phyloP scores from a whole-genome alignment of 2,329 filamentous ascomycete genomes.

The Fusarium buharicum region DNA sequence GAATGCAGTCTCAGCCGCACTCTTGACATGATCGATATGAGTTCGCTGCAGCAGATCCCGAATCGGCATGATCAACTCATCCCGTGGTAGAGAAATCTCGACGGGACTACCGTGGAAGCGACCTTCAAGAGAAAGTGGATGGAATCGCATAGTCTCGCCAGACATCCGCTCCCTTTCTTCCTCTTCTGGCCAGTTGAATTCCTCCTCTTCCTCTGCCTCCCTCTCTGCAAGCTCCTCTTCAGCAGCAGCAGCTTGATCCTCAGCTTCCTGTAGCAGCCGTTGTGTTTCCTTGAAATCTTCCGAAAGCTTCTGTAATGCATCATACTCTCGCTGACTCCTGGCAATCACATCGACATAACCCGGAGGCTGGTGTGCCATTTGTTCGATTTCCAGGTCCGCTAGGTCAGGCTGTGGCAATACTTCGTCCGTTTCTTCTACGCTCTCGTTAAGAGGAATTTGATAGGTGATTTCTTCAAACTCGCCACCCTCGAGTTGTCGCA shows the following conservation, averaged over 20 bases:
- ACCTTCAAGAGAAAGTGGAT: conserved; percentile 79
- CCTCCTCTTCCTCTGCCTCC: conserved; percentile 43
- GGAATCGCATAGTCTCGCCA: conserved; percentile 64
- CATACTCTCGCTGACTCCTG: conserved; percentile 65
- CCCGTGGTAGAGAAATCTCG: conserved; percentile 78
- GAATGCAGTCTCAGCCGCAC: conserved; percentile 77
- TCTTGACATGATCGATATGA: conserved; percentile 77
- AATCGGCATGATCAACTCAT: conserved; percentile 76
- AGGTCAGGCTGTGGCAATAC: background rate
- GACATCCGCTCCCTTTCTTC: conserved; percentile 49
- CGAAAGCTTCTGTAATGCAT: conserved; percentile 64
- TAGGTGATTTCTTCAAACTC: conserved; percentile 71
- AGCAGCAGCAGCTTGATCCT: conserved; percentile 48
- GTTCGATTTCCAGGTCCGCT: conserved; percentile 36
- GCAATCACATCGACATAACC: conserved; percentile 61
- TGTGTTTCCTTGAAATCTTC: conserved; percentile 64
- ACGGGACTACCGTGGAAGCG: conserved; percentile 77
- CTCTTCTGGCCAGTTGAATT: conserved; percentile 47
- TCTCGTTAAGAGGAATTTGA: conserved; percentile 39
- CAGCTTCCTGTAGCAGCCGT: conserved; percentile 49
- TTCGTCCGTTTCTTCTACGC: conserved; percentile 39
- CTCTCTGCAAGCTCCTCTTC: conserved; percentile 49
- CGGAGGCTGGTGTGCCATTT: conserved; percentile 44
- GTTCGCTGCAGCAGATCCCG: conserved; percentile 72
- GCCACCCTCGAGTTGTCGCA: conserved; percentile 67